A percentile compares a stretch with the other conserved stretches of the same genome.
These are phyloP conservation scores for Plasmodium gallinaceum DNA, from an alignment of 169 alveolate genomes.

Conservation along the genomic window DNA sequence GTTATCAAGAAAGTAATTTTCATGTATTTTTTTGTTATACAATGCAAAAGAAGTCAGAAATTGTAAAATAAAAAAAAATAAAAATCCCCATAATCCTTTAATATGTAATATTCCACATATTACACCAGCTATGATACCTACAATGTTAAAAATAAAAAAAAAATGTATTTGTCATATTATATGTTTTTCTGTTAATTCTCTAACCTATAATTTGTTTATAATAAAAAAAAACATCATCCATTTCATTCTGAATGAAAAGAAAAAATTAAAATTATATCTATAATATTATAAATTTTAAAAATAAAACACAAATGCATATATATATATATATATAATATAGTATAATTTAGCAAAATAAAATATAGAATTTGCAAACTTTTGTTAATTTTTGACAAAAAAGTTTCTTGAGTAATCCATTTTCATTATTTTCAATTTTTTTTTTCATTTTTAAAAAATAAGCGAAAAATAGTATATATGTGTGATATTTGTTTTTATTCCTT, in stretches of 20 bases:
- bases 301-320: neutral
- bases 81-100: conserved; percentile 63
- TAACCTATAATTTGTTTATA: conserved; percentile 69
- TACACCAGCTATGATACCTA: conserved; percentile 72
- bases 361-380: conserved; percentile 34
- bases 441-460: conserved; percentile 50
- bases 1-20: conserved; percentile 70
- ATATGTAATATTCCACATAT: conserved; percentile 46
- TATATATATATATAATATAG: neutral
- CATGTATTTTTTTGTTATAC: conserved; percentile 73
- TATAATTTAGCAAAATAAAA: neutral
- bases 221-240: conserved; percentile 76
- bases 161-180: neutral
- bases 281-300: conserved; percentile 19
- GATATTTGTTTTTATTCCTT: conserved; percentile 10
- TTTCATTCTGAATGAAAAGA: conserved; percentile 47
- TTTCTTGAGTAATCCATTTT: conserved; percentile 40
- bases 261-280: conserved; percentile 13
- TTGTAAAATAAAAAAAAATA: conserved; percentile 66
- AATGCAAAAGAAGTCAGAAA: conserved; percentile 39
- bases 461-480: conserved; percentile 8
- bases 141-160: conserved; percentile 8
- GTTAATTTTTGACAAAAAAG: conserved; percentile 55
- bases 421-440: conserved; percentile 34
- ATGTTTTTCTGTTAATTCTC: neutral